A percentile compares a stretch with the other conserved stretches of the same genome.
Evolutionary conservation across 345 rosid genomes (phyloP).

Genomic region (Euphorbia lathyris): DNA sequence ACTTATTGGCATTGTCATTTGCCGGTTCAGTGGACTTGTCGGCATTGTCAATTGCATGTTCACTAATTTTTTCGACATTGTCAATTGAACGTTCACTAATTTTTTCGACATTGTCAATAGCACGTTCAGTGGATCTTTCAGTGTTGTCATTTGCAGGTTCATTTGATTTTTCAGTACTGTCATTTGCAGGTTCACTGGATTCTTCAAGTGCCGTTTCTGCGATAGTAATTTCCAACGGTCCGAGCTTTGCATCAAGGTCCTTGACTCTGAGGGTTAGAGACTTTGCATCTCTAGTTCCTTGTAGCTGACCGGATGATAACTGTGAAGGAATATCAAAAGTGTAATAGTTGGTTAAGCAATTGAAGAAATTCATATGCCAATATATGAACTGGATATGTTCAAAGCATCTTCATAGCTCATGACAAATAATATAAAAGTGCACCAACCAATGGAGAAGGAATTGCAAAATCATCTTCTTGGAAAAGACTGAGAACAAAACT

Average conservation of each 20-base stretch:
- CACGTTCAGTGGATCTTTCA: neutral
- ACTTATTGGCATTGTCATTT: neutral
- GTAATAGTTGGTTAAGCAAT: conserved; percentile 9
- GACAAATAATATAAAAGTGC: neutral
- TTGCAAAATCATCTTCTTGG: neutral
- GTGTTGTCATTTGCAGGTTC: neutral
- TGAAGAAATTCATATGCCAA: neutral
- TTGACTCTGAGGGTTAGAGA: conserved; percentile 50
- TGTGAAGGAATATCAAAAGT: conserved; percentile 27
- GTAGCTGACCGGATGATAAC: conserved; percentile 43
- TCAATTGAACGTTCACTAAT: neutral
- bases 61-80: neutral
- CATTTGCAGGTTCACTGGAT: neutral
- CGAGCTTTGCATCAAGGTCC: conserved; percentile 66
- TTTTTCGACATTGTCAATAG: neutral
- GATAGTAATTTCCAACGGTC: conserved; percentile 39
- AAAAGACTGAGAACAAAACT: neutral
- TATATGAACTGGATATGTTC: neutral
- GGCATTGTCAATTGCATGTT: neutral
- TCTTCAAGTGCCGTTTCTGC: conserved; percentile 6
- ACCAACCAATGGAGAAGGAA: neutral
- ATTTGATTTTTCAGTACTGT: neutral
- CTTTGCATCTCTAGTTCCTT: conserved; percentile 49
- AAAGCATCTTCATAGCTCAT: neutral
- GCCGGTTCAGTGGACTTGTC: neutral